Evolutionary conservation across 257 asterid species (phyloP).

Genomic region (Orobanche coerulescens): DNA sequence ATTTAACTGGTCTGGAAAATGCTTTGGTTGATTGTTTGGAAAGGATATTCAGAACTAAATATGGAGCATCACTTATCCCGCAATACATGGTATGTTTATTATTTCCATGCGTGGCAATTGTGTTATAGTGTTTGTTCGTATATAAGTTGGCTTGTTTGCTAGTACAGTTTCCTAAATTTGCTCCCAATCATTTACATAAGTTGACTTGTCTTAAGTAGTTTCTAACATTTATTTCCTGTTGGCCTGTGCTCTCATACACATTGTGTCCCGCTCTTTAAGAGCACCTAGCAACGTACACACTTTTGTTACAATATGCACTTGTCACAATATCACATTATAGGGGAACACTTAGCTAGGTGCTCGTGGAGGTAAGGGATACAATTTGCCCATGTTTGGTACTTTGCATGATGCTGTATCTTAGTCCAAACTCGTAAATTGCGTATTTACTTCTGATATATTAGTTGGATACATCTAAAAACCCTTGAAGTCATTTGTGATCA

Average conservation of each 20-base stretch:
- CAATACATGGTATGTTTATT: slow-evolving; percentile 61
- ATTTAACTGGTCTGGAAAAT: slow-evolving; percentile 70
- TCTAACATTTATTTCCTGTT: neutral
- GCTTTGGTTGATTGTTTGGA: slow-evolving; percentile 69
- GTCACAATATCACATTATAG: too few species aligned
- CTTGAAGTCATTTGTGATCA: neutral
- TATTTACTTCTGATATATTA: neutral
- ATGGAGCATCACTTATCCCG: slow-evolving; percentile 90
- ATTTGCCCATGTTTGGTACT: slow-evolving; percentile 5
- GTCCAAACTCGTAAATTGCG: neutral
- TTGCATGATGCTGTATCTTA: neutral
- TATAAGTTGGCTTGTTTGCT: neutral
- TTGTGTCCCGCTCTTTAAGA: too few species aligned
- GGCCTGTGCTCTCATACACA: neutral
- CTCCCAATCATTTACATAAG: neutral
- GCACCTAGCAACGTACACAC: too few species aligned
- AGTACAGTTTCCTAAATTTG: neutral
- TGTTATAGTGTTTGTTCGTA: neutral
- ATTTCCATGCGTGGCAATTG: neutral
- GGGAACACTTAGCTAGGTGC: too few species aligned
- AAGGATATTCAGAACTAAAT: slow-evolving; percentile 69
- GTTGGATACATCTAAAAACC: neutral
- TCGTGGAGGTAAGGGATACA: too few species aligned
- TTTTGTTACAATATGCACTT: too few species aligned
- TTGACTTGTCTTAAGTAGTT: neutral